A percentile compares a stretch with the other conserved stretches of the same genome.
These are phyloP conservation scores for Xylaria multiplex DNA, from an alignment of 2,329 filamentous ascomycete species.

Conservation along the genomic window DNA sequence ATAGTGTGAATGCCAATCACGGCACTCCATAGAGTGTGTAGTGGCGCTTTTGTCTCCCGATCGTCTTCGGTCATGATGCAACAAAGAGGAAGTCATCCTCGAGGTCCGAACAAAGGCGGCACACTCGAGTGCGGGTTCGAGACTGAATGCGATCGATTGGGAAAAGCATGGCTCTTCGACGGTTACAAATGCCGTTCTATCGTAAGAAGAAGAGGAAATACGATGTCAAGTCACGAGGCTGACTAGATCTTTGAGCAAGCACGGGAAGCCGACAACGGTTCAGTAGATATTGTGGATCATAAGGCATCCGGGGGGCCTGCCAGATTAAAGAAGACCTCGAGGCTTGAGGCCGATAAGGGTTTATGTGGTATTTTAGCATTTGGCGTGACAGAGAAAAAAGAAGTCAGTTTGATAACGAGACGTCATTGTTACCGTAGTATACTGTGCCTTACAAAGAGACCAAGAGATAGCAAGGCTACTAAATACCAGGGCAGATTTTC, in stretches of 20 bases:
- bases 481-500: neutral
- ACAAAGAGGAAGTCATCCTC: constrained; percentile 43
- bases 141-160: constrained; percentile 39
- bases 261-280: neutral
- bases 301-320: neutral
- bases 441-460: constrained; percentile 9
- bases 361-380: constrained; percentile 16
- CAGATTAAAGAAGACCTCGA: constrained; percentile 4
- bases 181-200: constrained; percentile 26
- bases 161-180: constrained; percentile 37
- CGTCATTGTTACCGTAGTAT: neutral
- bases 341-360: constrained; percentile 14
- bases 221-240: constrained; percentile 21
- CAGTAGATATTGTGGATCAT: neutral
- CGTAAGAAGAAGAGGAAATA: constrained; percentile 5
- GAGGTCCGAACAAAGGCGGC: constrained; percentile 42
- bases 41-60: constrained; percentile 38
- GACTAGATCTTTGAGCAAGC: constrained; percentile 7
- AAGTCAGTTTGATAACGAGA: constrained; percentile 5
- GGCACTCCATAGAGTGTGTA: constrained; percentile 20
- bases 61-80: constrained; percentile 33
- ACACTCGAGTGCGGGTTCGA: constrained; percentile 42
- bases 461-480: constrained; percentile 25
- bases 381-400: constrained; percentile 14
- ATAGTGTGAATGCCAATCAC: constrained; percentile 30